phyloP scores from a whole-genome alignment of 805 yeast species.

The Debaryomyces tyrocola region DNA sequence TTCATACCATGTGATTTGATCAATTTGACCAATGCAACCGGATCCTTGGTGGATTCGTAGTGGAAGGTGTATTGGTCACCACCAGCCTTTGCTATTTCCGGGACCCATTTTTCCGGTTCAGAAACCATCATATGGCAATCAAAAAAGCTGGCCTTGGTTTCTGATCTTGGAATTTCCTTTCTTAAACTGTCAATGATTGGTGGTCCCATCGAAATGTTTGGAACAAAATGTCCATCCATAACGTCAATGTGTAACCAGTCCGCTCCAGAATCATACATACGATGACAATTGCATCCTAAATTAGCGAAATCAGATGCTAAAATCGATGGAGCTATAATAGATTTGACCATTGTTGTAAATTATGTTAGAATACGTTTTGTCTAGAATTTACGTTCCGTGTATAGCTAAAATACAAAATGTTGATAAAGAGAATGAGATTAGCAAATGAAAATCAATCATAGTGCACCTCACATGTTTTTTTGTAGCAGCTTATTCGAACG shows the following conservation, averaged over 20 bases:
- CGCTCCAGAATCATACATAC: constrained; percentile 75
- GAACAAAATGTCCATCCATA: constrained; percentile 99
- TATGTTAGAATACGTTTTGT: neutral
- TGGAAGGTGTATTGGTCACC: constrained; percentile 97
- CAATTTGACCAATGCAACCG: constrained; percentile 66
- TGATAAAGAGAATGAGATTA: neutral
- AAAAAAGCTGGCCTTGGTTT: constrained; percentile 54
- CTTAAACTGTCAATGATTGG: constrained; percentile 82
- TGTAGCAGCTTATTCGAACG: neutral
- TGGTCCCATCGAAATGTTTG: constrained; percentile 92
- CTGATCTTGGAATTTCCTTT: constrained; percentile 68
- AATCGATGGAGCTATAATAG: constrained; percentile 92
- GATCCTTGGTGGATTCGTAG: constrained; percentile 85
- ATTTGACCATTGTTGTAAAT: constrained; percentile 56
- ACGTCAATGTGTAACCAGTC: constrained; percentile 98
- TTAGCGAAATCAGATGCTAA: constrained; percentile 90
- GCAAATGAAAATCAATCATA: neutral
- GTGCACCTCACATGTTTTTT: neutral
- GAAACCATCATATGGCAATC: constrained; percentile 99
- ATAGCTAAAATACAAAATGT: neutral
- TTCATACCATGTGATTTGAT: constrained; percentile 82
- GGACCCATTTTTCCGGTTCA: constrained; percentile 90
- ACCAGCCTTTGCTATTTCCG: constrained; percentile 87
- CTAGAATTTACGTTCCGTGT: neutral
- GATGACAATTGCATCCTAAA: constrained; percentile 83